Percentiles rank a stretch among this genome's conserved stretches.
Evolutionary conservation across 345 rosid genomes (phyloP).

Genomic region (Gossypium australe): DNA sequence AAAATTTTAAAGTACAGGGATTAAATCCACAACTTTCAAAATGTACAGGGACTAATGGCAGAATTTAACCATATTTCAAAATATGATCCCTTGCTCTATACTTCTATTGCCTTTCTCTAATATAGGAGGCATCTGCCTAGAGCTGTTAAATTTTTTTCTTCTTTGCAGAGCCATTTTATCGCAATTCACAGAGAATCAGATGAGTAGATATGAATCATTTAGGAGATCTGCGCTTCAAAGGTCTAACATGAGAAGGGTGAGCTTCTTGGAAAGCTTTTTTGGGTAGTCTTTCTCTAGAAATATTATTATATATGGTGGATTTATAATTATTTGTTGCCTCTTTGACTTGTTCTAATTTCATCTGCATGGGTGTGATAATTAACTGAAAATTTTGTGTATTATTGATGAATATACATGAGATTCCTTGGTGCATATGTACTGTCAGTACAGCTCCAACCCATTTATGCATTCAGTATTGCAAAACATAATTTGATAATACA

Average conservation of each 20-base stretch:
- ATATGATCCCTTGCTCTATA: not conserved
- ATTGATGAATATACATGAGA: not conserved
- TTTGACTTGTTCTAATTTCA: not conserved
- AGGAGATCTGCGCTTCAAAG: constrained; percentile 95
- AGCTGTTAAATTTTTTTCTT: not conserved
- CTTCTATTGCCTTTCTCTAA: not conserved
- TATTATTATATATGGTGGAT: not conserved
- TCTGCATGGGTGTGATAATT: not conserved
- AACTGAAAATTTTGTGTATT: not conserved
- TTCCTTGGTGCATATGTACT: not conserved
- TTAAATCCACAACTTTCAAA: no score
- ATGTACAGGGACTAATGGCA: no score
- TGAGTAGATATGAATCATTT: constrained; percentile 89
- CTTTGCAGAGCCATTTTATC: constrained; percentile 60
- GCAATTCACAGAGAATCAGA: constrained; percentile 75
- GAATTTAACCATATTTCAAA: no score
- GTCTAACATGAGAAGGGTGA: constrained; percentile 87
- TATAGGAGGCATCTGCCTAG: not conserved
- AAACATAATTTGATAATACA: not conserved
- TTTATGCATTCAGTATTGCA: not conserved
- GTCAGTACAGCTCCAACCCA: not conserved
- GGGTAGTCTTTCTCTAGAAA: not conserved
- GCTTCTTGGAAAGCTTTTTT: not conserved
- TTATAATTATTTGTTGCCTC: not conserved
- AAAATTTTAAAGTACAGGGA: no score